A percentile compares a stretch with the other conserved stretches of the same genome.
phyloP scores from a whole-genome alignment of 148 eudicot genomes.

The Rhododendron molle region DNA sequence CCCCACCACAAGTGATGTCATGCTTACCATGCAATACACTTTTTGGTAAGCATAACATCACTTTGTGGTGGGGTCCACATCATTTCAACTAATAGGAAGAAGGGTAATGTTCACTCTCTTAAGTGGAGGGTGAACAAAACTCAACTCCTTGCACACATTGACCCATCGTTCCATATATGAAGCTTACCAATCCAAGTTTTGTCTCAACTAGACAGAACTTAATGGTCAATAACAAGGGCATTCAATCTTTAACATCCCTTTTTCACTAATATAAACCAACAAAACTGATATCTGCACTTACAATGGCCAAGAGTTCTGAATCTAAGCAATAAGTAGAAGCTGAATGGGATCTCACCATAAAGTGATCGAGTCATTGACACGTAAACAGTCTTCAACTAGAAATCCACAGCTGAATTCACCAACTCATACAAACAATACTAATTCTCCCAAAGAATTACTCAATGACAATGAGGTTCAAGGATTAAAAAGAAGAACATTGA shows the following conservation, averaged over 20 bases:
- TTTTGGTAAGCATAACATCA: no score
- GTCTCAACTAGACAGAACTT: not conserved
- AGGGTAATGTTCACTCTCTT: no score
- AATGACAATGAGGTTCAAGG: not conserved
- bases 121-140: no score
- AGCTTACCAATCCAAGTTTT: not conserved
- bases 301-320: not conserved
- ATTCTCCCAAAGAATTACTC: not conserved
- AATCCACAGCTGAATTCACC: not conserved
- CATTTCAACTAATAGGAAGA: no score
- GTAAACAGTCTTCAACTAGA: not conserved
- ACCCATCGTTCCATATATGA: not conserved
- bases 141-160: not conserved
- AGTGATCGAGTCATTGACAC: not conserved
- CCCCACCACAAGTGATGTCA: no score
- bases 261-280: not conserved
- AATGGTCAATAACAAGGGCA: not conserved
- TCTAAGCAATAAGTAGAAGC: not conserved
- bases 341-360: not conserved
- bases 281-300: not conserved
- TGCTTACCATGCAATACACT: no score
- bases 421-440: not conserved
- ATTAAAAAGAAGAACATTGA: not conserved
- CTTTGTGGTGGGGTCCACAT: no score
- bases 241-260: not conserved